A percentile compares a stretch with the other conserved stretches of the same genome.
phyloP scores from a whole-genome alignment of 352 stramenopile species.

The Phytophthora sojae region DNA sequence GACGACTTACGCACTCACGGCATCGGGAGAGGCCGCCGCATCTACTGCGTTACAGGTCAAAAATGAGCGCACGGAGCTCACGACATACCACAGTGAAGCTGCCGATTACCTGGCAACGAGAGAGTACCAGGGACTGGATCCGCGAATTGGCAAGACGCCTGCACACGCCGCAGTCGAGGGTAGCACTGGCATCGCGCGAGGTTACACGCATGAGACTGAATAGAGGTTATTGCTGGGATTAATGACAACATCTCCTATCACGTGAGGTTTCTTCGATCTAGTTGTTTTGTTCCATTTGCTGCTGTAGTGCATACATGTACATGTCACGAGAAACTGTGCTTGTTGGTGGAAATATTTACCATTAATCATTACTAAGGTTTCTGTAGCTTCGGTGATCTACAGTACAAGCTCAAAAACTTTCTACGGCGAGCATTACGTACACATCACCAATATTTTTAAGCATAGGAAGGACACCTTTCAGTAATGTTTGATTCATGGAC shows the following conservation, averaged over 20 bases:
- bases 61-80: constrained; percentile 62
- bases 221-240: constrained; percentile 14
- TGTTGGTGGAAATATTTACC: not conserved
- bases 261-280: no score
- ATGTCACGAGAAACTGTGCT: not conserved
- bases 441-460: not conserved
- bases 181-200: constrained; percentile 76
- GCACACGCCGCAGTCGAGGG: constrained; percentile 82
- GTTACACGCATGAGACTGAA: constrained; percentile 73
- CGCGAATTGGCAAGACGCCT: constrained; percentile 78
- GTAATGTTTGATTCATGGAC: constrained; percentile 4
- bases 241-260: no score
- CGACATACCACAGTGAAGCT: constrained; percentile 74
- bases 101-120: constrained; percentile 73
- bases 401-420: not conserved
- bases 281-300: not conserved
- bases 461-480: not conserved
- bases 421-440: not conserved
- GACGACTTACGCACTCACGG: constrained; percentile 38
- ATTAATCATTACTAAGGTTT: not conserved
- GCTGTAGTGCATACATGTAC: not conserved
- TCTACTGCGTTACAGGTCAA: constrained; percentile 64
- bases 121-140: constrained; percentile 86
- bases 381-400: not conserved
- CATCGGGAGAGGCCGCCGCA: constrained; percentile 32